Evolutionary conservation across 257 asterid genomes (phyloP).

Genomic region (Mentha longifolia): DNA sequence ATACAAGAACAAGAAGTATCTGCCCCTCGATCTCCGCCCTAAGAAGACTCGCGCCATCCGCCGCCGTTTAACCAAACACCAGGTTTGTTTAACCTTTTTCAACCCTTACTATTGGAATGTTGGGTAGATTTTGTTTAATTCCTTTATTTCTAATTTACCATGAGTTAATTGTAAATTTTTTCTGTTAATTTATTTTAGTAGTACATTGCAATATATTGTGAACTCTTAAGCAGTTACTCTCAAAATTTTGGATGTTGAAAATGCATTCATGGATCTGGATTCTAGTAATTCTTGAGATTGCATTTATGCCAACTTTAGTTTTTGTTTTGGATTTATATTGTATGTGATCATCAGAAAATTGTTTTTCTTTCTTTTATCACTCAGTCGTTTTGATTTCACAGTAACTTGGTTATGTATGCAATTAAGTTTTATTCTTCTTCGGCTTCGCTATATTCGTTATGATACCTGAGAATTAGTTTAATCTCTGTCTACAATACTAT

Average conservation of each 20-base stretch:
- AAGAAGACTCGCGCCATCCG: constrained; percentile 84
- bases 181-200: not conserved
- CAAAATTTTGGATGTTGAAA: not conserved
- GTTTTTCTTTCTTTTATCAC: too few relatives aligned
- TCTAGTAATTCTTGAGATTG: too few relatives aligned
- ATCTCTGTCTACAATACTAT: not conserved
- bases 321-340: not conserved
- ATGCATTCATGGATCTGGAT: not conserved
- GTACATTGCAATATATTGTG: not conserved
- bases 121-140: not conserved
- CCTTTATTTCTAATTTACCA: not conserved
- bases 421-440: not conserved
- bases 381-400: not conserved
- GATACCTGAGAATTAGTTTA: not conserved
- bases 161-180: not conserved
- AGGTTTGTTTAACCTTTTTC: constrained; percentile 48
- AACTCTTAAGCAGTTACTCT: not conserved
- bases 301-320: not conserved
- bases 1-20: constrained; percentile 69
- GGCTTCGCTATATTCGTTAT: not conserved
- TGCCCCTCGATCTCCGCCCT: constrained; percentile 84
- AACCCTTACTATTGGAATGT: not conserved
- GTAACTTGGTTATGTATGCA: not conserved
- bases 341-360: not conserved
- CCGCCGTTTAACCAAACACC: constrained; percentile 78